Conservation (phyloP, 2,329 filamentous ascomycete species). For the Aspergillus sergii region DNA sequence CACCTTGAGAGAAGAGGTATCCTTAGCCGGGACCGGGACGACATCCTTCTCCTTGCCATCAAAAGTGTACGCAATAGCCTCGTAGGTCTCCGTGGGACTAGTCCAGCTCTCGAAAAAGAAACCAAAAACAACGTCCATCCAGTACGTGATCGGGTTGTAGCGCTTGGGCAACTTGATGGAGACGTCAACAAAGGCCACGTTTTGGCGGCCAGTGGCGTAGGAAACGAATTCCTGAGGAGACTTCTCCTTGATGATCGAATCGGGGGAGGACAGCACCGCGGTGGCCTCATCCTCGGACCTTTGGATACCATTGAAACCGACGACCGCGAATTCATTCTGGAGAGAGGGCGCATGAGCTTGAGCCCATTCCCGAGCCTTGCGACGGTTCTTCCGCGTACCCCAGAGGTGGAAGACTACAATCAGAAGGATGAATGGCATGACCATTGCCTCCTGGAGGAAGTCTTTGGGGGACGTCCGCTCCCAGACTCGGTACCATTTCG, state of each 20-base stretch:
- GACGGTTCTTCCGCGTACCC: conserved; percentile 77
- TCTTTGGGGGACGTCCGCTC: conserved; percentile 83
- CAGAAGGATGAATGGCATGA: conserved; percentile 73
- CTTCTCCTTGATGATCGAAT: conserved; percentile 77
- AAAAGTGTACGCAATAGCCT: conserved; percentile 82
- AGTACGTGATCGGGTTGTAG: conserved; percentile 74
- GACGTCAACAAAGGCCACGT: conserved; percentile 87
- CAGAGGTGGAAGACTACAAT: conserved; percentile 79
- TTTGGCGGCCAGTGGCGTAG: conserved; percentile 90
- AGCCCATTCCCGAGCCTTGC: conserved; percentile 80
- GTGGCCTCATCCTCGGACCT: conserved; percentile 46
- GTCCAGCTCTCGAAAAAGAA: conserved; percentile 80
- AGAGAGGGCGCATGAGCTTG: conserved; percentile 72
- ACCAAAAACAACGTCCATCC: conserved; percentile 68
- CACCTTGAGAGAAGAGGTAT: conserved; percentile 59
- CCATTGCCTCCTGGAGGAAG: conserved; percentile 83
- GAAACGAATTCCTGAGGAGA: conserved; percentile 81
- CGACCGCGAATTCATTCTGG: conserved; percentile 78
- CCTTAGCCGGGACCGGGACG: conserved; percentile 65
- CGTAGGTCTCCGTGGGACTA: conserved; percentile 70
- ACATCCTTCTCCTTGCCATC: conserved; percentile 86
- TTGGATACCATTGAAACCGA: conserved; percentile 71
- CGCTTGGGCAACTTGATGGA: conserved; percentile 80
- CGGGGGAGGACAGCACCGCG: conserved; percentile 51
- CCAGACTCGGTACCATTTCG: conserved; percentile 96